A percentile compares a stretch with the other conserved stretches of the same genome.
phyloP scores from a whole-genome alignment of 352 stramenopile species.

The Saprolegnia diclina region DNA sequence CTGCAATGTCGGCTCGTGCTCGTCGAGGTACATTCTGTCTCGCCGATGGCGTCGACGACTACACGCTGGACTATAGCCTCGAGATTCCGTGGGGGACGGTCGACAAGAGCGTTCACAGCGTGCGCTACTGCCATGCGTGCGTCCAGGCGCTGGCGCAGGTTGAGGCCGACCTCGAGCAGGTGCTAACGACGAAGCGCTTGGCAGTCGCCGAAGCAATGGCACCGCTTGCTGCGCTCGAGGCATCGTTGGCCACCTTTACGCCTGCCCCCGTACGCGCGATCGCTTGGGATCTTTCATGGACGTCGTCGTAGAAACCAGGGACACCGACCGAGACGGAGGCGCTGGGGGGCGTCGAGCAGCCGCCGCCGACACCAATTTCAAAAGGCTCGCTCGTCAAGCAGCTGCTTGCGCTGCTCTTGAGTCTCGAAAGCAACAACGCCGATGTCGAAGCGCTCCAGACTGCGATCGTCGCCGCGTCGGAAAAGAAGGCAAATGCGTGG shows the following conservation, averaged over 20 bases:
- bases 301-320: background rate
- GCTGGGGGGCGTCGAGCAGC: background rate
- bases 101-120: conserved; percentile 22
- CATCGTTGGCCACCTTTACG: background rate
- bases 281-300: background rate
- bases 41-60: no score
- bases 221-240: conserved; percentile 3
- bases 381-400: conserved; percentile 17
- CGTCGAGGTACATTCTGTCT: no score
- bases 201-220: conserved; percentile 2
- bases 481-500: conserved; percentile 51
- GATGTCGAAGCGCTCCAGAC: conserved; percentile 76
- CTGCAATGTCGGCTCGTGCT: conserved; percentile 68
- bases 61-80: conserved; percentile 3
- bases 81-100: conserved; percentile 12
- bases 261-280: background rate
- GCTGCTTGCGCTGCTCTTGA: background rate
- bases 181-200: conserved; percentile 57
- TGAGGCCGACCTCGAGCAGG: conserved; percentile 54
- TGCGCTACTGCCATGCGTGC: conserved; percentile 73
- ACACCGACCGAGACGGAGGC: background rate
- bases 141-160: conserved; percentile 61
- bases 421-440: conserved; percentile 29
- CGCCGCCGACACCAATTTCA: background rate
- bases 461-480: conserved; percentile 52